A percentile compares a stretch with the other conserved stretches of the same genome.
phyloP scores from a whole-genome alignment of 2,329 filamentous ascomycete genomes.

The Dothideomycetidae sp. region DNA sequence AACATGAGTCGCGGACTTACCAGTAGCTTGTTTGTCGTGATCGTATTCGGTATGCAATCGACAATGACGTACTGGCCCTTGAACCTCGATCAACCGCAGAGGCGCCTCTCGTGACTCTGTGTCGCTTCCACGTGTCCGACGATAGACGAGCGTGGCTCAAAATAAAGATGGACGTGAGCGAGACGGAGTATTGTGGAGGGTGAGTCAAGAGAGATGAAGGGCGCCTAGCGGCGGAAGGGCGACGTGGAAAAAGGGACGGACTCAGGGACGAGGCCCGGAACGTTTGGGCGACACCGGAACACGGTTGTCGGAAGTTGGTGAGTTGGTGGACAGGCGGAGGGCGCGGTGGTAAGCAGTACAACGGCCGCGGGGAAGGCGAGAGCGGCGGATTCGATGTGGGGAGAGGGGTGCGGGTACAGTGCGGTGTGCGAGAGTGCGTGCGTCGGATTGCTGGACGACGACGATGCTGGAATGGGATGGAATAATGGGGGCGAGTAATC shows the following conservation, averaged over 20 bases:
- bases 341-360: slow-evolving; percentile 1
- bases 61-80: slow-evolving; percentile 9
- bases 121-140: too few species aligned
- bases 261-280: background rate
- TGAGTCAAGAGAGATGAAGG: slow-evolving; percentile 7
- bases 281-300: slow-evolving; percentile 5
- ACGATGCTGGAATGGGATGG: too few species aligned
- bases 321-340: slow-evolving; percentile 4
- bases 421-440: background rate
- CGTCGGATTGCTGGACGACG: too few species aligned
- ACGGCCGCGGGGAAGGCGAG: slow-evolving; percentile 8
- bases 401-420: background rate
- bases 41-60: slow-evolving; percentile 7
- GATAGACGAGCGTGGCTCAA: too few species aligned
- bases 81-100: slow-evolving; percentile 1
- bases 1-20: too few species aligned
- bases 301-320: slow-evolving; percentile 5
- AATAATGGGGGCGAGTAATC: too few species aligned
- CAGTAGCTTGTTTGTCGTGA: slow-evolving; percentile 4
- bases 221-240: slow-evolving; percentile 6
- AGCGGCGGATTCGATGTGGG: background rate
- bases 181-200: slow-evolving; percentile 3
- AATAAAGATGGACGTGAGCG: background rate
- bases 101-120: background rate
- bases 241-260: slow-evolving; percentile 2